phyloP scores from a whole-genome alignment of 371 early-diverging fungal species.

The Mucor indicus region DNA sequence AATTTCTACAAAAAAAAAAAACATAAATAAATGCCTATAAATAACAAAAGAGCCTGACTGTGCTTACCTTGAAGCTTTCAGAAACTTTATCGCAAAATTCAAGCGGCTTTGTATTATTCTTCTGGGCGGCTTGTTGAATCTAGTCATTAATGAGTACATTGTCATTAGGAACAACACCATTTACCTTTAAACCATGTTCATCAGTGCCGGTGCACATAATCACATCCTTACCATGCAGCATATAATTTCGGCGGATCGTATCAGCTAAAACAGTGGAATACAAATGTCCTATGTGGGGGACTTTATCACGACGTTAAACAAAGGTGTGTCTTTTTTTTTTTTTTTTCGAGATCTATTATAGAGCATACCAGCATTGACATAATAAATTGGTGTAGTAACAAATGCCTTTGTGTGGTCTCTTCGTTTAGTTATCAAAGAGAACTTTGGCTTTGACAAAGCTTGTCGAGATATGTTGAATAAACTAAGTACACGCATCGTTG shows the following conservation, averaged over 20 bases:
- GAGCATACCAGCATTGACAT: slow-evolving; percentile 86
- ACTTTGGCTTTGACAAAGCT: background rate
- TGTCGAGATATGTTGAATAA: slow-evolving; percentile 1
- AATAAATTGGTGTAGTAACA: slow-evolving; percentile 93
- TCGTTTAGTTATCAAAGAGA: background rate
- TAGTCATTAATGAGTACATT: slow-evolving; percentile 14
- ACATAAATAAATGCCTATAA: no score
- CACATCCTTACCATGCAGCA: slow-evolving; percentile 58
- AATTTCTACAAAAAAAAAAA: slow-evolving; percentile 53
- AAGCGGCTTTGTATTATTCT: slow-evolving; percentile 55
- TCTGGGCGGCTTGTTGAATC: slow-evolving; percentile 91
- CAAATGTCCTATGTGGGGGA: slow-evolving; percentile 94
- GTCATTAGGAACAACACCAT: no score
- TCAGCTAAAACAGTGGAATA: slow-evolving; percentile 90
- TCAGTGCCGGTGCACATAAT: slow-evolving; percentile 89
- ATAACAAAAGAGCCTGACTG: no score
- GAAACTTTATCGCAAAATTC: slow-evolving; percentile 82
- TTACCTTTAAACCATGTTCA: slow-evolving; percentile 94
- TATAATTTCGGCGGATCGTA: slow-evolving; percentile 71
- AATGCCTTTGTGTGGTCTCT: slow-evolving; percentile 35
- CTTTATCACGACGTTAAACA: slow-evolving; percentile 27
- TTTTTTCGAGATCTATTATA: background rate
- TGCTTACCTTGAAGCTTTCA: slow-evolving; percentile 71
- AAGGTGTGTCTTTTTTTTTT: background rate
- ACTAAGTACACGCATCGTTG: slow-evolving; percentile 12